These are phyloP conservation scores for Gossypium ekmanianum DNA, from an alignment of 345 rosid species.

Conservation along the genomic window DNA sequence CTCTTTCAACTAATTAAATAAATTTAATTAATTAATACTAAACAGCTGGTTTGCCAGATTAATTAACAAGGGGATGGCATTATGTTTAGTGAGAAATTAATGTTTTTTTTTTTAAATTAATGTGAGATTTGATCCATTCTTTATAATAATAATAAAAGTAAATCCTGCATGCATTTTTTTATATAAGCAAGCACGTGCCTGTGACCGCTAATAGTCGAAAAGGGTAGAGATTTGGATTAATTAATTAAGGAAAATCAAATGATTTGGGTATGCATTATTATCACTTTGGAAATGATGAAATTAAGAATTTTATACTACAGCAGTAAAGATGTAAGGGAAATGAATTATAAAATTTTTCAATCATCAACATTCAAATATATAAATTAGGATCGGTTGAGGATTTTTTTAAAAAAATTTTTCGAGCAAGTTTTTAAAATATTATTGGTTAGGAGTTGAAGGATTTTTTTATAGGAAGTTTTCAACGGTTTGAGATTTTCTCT, in stretches of 20 bases:
- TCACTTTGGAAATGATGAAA: not conserved
- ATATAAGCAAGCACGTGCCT: slow-evolving; percentile 27
- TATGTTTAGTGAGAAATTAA: not conserved
- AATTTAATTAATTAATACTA: not conserved
- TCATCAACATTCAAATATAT: not conserved
- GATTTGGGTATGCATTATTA: not conserved
- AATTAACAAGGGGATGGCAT: not conserved
- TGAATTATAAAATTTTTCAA: not conserved
- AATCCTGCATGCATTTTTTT: not conserved
- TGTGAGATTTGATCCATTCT: slow-evolving; percentile 9
- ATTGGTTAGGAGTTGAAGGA: too few relatives aligned
- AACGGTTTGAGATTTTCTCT: too few relatives aligned
- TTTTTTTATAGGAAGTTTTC: too few relatives aligned
- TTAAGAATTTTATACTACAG: too few relatives aligned
- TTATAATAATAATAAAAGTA: not conserved
- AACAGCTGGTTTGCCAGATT: slow-evolving; percentile 13
- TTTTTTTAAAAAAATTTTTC: too few relatives aligned
- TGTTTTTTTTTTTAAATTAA: not conserved
- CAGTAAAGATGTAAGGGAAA: too few relatives aligned
- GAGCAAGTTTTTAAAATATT: too few relatives aligned
- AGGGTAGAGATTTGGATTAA: slow-evolving; percentile 14
- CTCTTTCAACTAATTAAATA: not conserved
- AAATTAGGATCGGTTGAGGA: too few relatives aligned
- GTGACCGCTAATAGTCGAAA: slow-evolving; percentile 15
- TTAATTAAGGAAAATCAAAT: not conserved